phyloP scores from a whole-genome alignment of 768 basidiomycete species.

The Hericium rajendrae region DNA sequence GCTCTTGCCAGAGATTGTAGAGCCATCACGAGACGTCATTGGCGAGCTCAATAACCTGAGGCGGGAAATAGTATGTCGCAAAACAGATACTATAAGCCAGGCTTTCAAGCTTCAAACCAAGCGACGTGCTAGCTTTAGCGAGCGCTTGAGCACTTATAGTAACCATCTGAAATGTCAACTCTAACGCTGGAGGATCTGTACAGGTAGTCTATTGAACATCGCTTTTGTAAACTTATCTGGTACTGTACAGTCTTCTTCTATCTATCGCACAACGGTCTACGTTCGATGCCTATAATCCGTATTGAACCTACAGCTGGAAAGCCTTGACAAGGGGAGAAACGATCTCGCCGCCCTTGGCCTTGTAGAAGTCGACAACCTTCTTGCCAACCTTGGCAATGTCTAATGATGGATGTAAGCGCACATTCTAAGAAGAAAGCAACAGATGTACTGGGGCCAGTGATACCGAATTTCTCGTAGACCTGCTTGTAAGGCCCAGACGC shows the following conservation, averaged over 20 bases:
- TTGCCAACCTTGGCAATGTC: constrained; percentile 75
- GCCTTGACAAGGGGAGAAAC: constrained; percentile 74
- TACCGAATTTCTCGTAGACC: constrained; percentile 86
- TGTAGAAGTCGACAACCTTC: constrained; percentile 85
- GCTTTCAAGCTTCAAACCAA: too few relatives aligned
- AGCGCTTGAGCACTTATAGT: too few relatives aligned
- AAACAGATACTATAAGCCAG: too few relatives aligned
- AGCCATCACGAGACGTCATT: too few relatives aligned
- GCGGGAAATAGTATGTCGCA: too few relatives aligned
- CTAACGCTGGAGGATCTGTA: too few relatives aligned
- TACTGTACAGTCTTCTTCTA: background rate
- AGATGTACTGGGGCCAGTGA: constrained; percentile 62
- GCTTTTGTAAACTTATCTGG: too few relatives aligned
- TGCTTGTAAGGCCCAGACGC: constrained; percentile 84
- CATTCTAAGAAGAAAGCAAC: background rate
- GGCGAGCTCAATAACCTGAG: too few relatives aligned
- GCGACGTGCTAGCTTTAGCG: too few relatives aligned
- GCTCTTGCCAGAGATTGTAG: too few relatives aligned
- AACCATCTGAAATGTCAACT: too few relatives aligned
- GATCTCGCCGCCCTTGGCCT: constrained; percentile 59
- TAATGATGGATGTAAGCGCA: constrained; percentile 15
- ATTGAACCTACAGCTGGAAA: constrained; percentile 26
- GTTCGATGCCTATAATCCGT: background rate
- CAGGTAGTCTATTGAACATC: too few relatives aligned
- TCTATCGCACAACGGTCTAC: background rate